Conservation (phyloP, 805 yeast genomes). For the Maudiozyma turicensis region DNA sequence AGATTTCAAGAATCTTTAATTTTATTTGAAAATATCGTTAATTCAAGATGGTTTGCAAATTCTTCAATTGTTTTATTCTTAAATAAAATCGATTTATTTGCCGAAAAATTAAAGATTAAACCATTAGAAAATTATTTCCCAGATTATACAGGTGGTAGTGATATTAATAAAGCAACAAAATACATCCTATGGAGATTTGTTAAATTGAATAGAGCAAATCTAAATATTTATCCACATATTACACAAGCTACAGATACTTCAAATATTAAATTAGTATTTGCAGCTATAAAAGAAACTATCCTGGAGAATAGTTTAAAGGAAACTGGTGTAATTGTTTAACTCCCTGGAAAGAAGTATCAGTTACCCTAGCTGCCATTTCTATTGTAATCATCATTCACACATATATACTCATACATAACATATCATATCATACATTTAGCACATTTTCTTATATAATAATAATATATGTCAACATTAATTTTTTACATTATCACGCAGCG, state of each 20-base stretch:
- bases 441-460: too few species aligned
- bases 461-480: too few species aligned
- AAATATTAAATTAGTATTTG: constrained; percentile 76
- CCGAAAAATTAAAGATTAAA: constrained; percentile 70
- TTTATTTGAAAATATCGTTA: constrained; percentile 81
- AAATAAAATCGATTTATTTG: constrained; percentile 84
- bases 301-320: constrained; percentile 68
- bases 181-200: constrained; percentile 86
- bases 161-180: constrained; percentile 83
- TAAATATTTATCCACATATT: constrained; percentile 79
- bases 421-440: too few species aligned
- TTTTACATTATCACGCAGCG: too few species aligned
- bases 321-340: constrained; percentile 48
- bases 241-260: constrained; percentile 93
- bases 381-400: too few species aligned
- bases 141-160: constrained; percentile 84
- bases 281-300: constrained; percentile 73
- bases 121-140: constrained; percentile 81
- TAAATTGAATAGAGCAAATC: constrained; percentile 71
- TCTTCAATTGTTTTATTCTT: constrained; percentile 79
- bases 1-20: constrained; percentile 74
- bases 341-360: too few species aligned
- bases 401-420: too few species aligned
- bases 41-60: constrained; percentile 85
- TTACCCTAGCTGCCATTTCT: too few species aligned